These are phyloP conservation scores for Plantago elongata DNA, from an alignment of 257 asterid species.

Conservation along the genomic window DNA sequence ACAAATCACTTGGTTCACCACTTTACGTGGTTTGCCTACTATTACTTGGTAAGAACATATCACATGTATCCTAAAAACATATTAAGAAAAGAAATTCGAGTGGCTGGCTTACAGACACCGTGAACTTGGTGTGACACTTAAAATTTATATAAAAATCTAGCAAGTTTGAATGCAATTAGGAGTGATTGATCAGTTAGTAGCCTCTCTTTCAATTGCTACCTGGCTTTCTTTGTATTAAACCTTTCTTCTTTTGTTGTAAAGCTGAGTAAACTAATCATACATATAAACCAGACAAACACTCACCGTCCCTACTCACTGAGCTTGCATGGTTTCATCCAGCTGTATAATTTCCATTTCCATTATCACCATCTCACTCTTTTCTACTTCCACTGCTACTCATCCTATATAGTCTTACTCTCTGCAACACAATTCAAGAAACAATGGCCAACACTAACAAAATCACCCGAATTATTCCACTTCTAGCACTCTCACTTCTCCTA, in stretches of 20 bases:
- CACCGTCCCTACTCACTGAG: slow-evolving; percentile 28
- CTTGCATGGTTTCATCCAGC: slow-evolving; percentile 26
- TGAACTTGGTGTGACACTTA: no score
- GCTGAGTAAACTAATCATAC: slow-evolving; percentile 27
- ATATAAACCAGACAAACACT: slow-evolving; percentile 29
- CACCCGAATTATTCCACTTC: background rate
- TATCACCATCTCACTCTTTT: no score
- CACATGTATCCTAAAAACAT: no score
- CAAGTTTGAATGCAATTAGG: background rate
- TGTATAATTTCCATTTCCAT: slow-evolving; percentile 6
- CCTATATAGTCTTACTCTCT: slow-evolving; percentile 25
- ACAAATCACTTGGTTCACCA: no score
- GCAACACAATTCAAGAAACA: background rate
- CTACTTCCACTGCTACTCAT: background rate
- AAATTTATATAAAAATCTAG: no score
- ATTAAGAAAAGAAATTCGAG: no score
- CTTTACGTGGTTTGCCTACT: no score
- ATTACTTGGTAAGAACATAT: no score
- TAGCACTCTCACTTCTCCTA: slow-evolving; percentile 21
- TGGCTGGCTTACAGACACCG: no score
- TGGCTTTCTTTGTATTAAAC: slow-evolving; percentile 10
- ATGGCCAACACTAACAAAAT: slow-evolving; percentile 24
- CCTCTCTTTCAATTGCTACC: slow-evolving; percentile 20
- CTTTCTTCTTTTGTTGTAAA: slow-evolving; percentile 16
- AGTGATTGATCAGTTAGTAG: background rate